These are phyloP conservation scores for Clarireedia paspali DNA, from an alignment of 2,329 filamentous ascomycete species.

Conservation along the genomic window DNA sequence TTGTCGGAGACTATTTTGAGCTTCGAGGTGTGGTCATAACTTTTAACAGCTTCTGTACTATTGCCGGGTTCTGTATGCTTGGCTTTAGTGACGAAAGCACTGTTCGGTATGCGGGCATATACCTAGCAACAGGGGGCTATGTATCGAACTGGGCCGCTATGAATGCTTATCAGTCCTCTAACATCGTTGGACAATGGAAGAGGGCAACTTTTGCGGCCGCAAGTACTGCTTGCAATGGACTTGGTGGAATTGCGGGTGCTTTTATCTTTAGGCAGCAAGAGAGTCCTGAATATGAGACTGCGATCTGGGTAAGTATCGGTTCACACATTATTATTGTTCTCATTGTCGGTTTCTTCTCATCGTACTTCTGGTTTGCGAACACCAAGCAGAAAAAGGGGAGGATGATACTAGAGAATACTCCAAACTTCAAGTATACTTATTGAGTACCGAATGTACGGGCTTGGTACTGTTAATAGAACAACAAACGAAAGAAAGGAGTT, in stretches of 20 bases:
- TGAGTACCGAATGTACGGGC: slow-evolving; percentile 6
- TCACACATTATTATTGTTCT: slow-evolving; percentile 51
- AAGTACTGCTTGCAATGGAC: slow-evolving; percentile 68
- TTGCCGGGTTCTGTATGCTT: slow-evolving; percentile 27
- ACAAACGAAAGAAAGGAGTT: background rate
- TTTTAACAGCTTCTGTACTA: slow-evolving; percentile 26
- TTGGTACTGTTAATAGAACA: background rate
- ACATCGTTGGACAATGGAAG: slow-evolving; percentile 85
- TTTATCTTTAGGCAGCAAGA: slow-evolving; percentile 57
- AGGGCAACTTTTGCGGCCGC: slow-evolving; percentile 71
- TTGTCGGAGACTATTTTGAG: slow-evolving; percentile 52
- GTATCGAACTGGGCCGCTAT: slow-evolving; percentile 72
- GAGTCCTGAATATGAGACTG: slow-evolving; percentile 55
- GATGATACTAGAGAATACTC: slow-evolving; percentile 38
- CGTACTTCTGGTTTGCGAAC: slow-evolving; percentile 47
- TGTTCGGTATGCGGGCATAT: slow-evolving; percentile 27
- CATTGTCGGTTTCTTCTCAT: slow-evolving; percentile 42
- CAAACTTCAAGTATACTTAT: slow-evolving; percentile 27
- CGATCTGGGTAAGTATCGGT: slow-evolving; percentile 61
- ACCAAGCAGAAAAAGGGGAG: slow-evolving; percentile 38
- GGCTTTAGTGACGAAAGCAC: slow-evolving; percentile 24
- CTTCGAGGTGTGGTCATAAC: slow-evolving; percentile 26
- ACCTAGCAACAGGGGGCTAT: slow-evolving; percentile 57
- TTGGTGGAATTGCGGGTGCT: slow-evolving; percentile 71
- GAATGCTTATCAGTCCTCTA: slow-evolving; percentile 80